Evolutionary conservation across 306 rosid species (phyloP).

Genomic region (Quercus engelmannii): DNA sequence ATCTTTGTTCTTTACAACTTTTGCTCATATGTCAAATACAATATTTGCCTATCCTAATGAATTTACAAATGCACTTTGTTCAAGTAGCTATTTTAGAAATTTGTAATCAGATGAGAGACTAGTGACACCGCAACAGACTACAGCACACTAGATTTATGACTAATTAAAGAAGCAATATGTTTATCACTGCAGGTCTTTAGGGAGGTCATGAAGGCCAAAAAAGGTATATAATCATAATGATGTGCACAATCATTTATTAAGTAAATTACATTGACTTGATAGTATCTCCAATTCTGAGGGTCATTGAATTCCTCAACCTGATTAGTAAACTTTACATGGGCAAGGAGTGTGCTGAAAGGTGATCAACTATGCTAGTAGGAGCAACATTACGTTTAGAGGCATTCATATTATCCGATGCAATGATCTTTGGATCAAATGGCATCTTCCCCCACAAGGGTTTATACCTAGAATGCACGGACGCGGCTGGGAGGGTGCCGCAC

Average conservation of each 20-base stretch:
- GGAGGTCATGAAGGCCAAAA: too few species aligned
- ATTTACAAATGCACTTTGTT: background rate
- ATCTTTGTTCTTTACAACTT: background rate
- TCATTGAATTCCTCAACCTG: too few species aligned
- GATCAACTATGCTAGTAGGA: background rate
- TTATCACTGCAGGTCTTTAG: fast-evolving
- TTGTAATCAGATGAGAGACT: background rate
- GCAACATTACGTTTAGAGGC: background rate
- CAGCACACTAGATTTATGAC: too few species aligned
- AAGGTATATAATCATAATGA: too few species aligned
- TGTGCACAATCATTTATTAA: too few species aligned
- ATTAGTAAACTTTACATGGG: too few species aligned
- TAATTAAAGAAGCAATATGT: too few species aligned
- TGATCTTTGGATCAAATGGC: background rate
- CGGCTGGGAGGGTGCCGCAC: too few species aligned
- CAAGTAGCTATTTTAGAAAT: background rate
- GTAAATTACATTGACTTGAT: too few species aligned
- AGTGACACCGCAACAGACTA: background rate
- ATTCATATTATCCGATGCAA: background rate
- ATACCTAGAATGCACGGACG: too few species aligned
- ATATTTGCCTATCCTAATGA: background rate
- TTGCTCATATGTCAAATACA: background rate
- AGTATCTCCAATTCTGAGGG: too few species aligned
- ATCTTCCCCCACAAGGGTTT: background rate
- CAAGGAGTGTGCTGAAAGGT: too few species aligned